A percentile compares a stretch with the other conserved stretches of the same genome.
Evolutionary conservation across 2,329 filamentous ascomycete species (phyloP).

Genomic region (Aspergillus versicolor): DNA sequence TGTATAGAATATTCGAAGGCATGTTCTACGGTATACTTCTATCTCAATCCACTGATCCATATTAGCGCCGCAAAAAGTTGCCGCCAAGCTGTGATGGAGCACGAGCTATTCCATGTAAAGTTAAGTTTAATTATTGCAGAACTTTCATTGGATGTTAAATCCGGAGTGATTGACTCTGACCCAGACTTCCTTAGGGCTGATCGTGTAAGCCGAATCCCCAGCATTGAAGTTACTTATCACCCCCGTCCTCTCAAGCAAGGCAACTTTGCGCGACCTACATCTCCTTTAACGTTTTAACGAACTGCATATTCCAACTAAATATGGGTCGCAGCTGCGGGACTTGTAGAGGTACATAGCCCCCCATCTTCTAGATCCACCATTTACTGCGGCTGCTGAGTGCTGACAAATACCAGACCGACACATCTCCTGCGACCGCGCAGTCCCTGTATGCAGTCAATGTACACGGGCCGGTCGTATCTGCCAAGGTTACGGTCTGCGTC

Average conservation of each 20-base stretch:
- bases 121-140: neutral
- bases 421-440: slow-evolving; percentile 9
- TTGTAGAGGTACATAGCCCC: slow-evolving; percentile 7
- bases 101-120: too few relatives aligned
- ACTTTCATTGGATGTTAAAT: neutral
- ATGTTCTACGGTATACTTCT: too few relatives aligned
- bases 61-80: slow-evolving; percentile 8
- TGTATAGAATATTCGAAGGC: too few relatives aligned
- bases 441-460: slow-evolving; percentile 6
- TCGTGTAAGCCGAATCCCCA: neutral
- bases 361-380: neutral
- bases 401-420: slow-evolving; percentile 6
- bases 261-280: slow-evolving; percentile 1
- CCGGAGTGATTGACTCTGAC: neutral
- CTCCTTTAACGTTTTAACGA: neutral
- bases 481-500: slow-evolving; percentile 11
- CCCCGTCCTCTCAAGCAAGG: neutral
- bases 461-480: slow-evolving; percentile 2
- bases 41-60: too few relatives aligned
- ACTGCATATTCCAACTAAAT: neutral
- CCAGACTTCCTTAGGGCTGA: neutral
- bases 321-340: slow-evolving; percentile 4
- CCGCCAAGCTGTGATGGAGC: neutral
- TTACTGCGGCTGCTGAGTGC: neutral
- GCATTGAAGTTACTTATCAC: neutral